These are phyloP conservation scores for Paecilomyces niveus DNA, from an alignment of 2,329 filamentous ascomycete genomes.

Conservation along the genomic window DNA sequence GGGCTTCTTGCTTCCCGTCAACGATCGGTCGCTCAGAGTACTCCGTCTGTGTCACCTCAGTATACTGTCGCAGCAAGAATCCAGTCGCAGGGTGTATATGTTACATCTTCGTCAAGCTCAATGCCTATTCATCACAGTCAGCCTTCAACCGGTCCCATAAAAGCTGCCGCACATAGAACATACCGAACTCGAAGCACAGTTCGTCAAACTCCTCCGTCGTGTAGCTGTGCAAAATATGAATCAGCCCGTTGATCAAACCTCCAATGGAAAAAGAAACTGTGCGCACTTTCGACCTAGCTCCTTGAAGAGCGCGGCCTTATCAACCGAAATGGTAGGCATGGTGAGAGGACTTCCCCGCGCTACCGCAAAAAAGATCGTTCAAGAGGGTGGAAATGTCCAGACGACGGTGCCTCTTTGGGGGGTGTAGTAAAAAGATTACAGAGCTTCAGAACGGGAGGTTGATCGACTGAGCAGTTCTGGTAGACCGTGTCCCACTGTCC, in stretches of 20 bases:
- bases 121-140: conserved; percentile 50
- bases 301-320: conserved; percentile 94
- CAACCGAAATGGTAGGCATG: conserved; percentile 95
- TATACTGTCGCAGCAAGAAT: conserved; percentile 12
- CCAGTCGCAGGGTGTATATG: conserved; percentile 4
- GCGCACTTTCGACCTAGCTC: conserved; percentile 79
- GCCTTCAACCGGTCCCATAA: conserved; percentile 15
- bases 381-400: not conserved
- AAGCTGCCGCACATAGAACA: conserved; percentile 13
- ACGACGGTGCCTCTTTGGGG: not conserved
- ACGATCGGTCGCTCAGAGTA: conserved; percentile 65
- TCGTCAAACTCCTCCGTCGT: conserved; percentile 95
- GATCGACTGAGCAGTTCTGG: not conserved
- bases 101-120: conserved; percentile 86
- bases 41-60: conserved; percentile 50
- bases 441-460: not conserved
- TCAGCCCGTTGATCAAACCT: conserved; percentile 3
- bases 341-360: conserved; percentile 31
- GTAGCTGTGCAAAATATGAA: conserved; percentile 47
- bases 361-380: conserved; percentile 1
- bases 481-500: not conserved
- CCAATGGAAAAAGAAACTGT: not conserved
- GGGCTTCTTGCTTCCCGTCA: conserved; percentile 74
- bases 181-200: conserved; percentile 94
- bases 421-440: not conserved